Conservation (phyloP, 2,329 filamentous ascomycete species). For the Hypoxylon sp. region DNA sequence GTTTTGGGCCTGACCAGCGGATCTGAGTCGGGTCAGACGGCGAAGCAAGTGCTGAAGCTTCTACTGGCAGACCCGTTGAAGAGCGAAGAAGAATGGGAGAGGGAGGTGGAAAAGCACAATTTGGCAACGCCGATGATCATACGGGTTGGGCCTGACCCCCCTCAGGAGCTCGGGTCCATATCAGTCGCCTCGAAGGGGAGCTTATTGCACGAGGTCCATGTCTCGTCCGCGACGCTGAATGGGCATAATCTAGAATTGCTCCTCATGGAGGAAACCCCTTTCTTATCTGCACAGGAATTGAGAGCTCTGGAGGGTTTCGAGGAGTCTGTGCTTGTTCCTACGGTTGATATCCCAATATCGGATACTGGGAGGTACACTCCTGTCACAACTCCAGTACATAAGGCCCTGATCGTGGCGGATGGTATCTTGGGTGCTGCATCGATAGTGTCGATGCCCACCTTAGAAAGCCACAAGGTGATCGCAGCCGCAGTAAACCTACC, state of each 20-base stretch:
- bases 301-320: slow-evolving; percentile 62
- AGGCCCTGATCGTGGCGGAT: slow-evolving; percentile 79
- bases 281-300: slow-evolving; percentile 61
- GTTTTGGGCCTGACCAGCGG: slow-evolving; percentile 65
- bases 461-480: slow-evolving; percentile 60
- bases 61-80: slow-evolving; percentile 79
- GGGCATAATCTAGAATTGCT: slow-evolving; percentile 76
- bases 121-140: slow-evolving; percentile 73
- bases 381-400: slow-evolving; percentile 87
- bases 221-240: slow-evolving; percentile 74
- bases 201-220: slow-evolving; percentile 70
- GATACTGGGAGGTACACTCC: slow-evolving; percentile 74
- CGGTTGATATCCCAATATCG: slow-evolving; percentile 77
- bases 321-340: slow-evolving; percentile 81
- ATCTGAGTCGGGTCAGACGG: slow-evolving; percentile 61
- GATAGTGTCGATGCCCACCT: slow-evolving; percentile 60
- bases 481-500: slow-evolving; percentile 72
- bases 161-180: slow-evolving; percentile 58
- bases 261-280: slow-evolving; percentile 66
- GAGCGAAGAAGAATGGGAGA: slow-evolving; percentile 76
- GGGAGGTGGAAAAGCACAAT: slow-evolving; percentile 68
- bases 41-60: slow-evolving; percentile 76
- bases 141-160: slow-evolving; percentile 62
- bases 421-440: slow-evolving; percentile 78
- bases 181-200: slow-evolving; percentile 57